phyloP scores from a whole-genome alignment of 306 rosid genomes.

The Lathyrus aphaca region DNA sequence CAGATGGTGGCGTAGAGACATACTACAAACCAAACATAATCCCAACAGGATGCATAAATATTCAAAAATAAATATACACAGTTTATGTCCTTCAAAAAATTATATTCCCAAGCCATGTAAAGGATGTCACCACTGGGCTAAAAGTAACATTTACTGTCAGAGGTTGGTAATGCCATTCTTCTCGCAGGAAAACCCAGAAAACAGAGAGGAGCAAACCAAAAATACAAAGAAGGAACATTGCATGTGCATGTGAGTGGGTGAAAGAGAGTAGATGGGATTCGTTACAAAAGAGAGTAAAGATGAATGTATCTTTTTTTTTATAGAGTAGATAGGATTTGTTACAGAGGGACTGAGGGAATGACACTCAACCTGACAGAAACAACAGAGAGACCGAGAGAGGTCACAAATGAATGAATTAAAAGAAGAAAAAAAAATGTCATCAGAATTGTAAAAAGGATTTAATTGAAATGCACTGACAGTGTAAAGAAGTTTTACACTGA shows the following conservation, averaged over 20 bases:
- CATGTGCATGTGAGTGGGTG: slow-evolving; percentile 2
- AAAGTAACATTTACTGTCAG: background rate
- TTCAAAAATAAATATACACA: background rate
- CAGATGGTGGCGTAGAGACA: background rate
- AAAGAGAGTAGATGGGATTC: background rate
- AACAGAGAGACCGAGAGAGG: background rate
- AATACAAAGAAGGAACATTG: background rate
- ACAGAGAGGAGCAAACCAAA: background rate
- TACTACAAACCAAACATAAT: background rate
- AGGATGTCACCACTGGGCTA: background rate
- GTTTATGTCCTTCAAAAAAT: background rate
- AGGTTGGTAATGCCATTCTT: background rate
- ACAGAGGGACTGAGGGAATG: background rate
- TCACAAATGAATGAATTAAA: background rate
- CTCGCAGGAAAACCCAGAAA: background rate
- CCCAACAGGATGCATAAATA: background rate
- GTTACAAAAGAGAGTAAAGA: background rate
- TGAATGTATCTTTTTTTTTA: background rate
- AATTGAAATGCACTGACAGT: too few species aligned
- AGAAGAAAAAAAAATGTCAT: background rate
- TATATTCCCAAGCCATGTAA: background rate
- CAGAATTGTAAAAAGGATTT: background rate
- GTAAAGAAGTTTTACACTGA: too few species aligned
- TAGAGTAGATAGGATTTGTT: background rate
- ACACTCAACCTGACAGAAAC: background rate